Evolutionary conservation across 345 rosid species (phyloP).

Genomic region (Murraya koenigii): DNA sequence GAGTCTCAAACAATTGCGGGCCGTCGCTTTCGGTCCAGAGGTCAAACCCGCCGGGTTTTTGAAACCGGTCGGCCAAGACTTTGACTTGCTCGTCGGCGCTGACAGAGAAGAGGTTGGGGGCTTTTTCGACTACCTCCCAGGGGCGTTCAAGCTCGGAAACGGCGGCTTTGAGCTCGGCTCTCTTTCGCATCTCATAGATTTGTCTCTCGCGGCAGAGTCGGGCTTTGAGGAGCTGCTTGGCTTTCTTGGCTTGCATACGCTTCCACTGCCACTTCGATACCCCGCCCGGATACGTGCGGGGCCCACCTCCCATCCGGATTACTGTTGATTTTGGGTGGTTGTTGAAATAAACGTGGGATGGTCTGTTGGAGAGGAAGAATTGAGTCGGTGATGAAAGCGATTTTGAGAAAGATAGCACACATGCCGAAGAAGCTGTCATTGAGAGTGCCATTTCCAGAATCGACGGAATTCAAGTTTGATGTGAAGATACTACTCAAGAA

Average conservation of each 20-base stretch:
- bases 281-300: conserved; percentile 81
- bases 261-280: conserved; percentile 95
- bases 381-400: conserved; percentile 28
- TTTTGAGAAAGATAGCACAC: conserved; percentile 41
- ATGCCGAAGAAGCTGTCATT: conserved; percentile 9
- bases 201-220: conserved; percentile 74
- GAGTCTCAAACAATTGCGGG: conserved; percentile 55
- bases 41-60: conserved; percentile 85
- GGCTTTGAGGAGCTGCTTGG: conserved; percentile 80
- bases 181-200: conserved; percentile 88
- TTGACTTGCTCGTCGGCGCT: conserved; percentile 79
- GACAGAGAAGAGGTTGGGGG: conserved; percentile 73
- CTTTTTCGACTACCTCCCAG: conserved; percentile 71
- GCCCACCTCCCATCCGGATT: conserved; percentile 91
- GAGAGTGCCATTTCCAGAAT: conserved; percentile 30
- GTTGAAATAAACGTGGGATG: conserved; percentile 29
- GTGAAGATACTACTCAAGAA: background rate
- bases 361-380: conserved; percentile 30
- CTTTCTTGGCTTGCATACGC: conserved; percentile 87
- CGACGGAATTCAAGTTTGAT: conserved; percentile 14
- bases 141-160: conserved; percentile 89
- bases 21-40: conserved; percentile 77
- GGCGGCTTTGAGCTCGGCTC: conserved; percentile 86
- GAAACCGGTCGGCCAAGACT: conserved; percentile 88
- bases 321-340: conserved; percentile 24